phyloP scores from a whole-genome alignment of 2,329 filamentous ascomycete genomes.

The Talaromyces sp. region DNA sequence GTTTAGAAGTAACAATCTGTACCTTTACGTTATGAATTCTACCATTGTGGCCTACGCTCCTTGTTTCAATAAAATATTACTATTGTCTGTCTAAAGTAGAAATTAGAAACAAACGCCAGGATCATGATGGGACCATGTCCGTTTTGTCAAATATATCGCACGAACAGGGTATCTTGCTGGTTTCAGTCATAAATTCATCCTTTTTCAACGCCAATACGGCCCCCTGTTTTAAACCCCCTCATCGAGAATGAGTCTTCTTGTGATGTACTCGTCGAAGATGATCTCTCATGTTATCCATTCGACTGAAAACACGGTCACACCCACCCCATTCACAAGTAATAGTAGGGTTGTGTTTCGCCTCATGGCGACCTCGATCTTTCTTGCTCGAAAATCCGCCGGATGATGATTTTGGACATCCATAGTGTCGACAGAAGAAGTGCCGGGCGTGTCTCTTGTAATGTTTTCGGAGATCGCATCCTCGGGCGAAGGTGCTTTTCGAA shows the following conservation, averaged over 20 bases:
- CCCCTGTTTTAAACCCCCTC: not conserved
- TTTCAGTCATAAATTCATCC: not conserved
- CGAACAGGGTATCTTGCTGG: not conserved
- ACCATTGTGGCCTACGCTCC: not conserved
- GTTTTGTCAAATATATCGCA: too few relatives aligned
- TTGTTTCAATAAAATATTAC: too few relatives aligned
- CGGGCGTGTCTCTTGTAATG: constrained; percentile 64
- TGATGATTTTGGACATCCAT: constrained; percentile 59
- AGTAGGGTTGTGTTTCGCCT: constrained; percentile 63
- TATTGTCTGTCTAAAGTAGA: too few relatives aligned
- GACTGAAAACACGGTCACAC: constrained; percentile 60
- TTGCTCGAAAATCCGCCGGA: constrained; percentile 63
- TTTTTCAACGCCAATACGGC: not conserved
- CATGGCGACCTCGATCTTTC: constrained; percentile 62
- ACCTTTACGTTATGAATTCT: not conserved
- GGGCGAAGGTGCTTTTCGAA: constrained; percentile 58
- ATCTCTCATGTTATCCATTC: constrained; percentile 63
- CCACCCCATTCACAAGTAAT: constrained; percentile 60
- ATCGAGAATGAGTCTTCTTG: constrained; percentile 10
- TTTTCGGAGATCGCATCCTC: constrained; percentile 63
- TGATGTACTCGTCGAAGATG: constrained; percentile 46
- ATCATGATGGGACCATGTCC: too few relatives aligned
- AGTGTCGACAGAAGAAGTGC: constrained; percentile 60
- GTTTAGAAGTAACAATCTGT: not conserved
- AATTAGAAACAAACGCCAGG: too few relatives aligned